Evolutionary conservation across 306 rosid species (phyloP), one percentile per base, ranked within the genome.

Genomic region (Castanea crenata): DNA sequence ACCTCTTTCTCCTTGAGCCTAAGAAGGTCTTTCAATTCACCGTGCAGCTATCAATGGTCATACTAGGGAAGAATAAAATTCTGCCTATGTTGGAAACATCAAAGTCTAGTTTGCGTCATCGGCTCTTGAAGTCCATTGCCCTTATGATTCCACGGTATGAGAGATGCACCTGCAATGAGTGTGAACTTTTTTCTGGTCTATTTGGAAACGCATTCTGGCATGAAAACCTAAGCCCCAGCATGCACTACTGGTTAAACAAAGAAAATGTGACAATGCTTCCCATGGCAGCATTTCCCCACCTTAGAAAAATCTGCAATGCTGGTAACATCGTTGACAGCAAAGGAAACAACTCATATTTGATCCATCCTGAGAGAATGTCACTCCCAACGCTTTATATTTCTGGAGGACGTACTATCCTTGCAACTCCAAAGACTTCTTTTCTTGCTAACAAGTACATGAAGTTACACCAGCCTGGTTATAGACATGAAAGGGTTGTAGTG

Each of bases 121-220:
- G 19, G 10, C 78, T 83, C 57, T 71, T 79, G 62, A 79, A 79
- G 75, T 74, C 2, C 20, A 79, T 74, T 34, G 74, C 83, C 55
- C 34, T 25, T 44, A 55, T 70, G 76, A 58, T 83, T 61, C 83
- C 86, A 16, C 70, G 83, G 55, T 75, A 75, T 2, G 86, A 83
- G 80, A 79, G 83, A 52, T 83, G 86, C 83, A 79, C 83, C 64
- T 83, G 86, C 83, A 62, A 62, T 5, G 83, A 83, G 38, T 83
- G 86, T 54, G 83, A 79, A 71, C 64, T 83, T 25, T 83, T 83
- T 25, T 79, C 86, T 14, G 86, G 86, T 29, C 75, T 83, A 63
- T 83, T 83, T 5, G 86, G 86, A 56, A 75, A 62, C 78, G 21
- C 86, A 56, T 83, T 79, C 76, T 79, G 86, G 83, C 86, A 83